A percentile compares a stretch with the other conserved stretches of the same genome.
phyloP scores from a whole-genome alignment of 495 filamentous ascomycete genomes.

The Xylaria curta region DNA sequence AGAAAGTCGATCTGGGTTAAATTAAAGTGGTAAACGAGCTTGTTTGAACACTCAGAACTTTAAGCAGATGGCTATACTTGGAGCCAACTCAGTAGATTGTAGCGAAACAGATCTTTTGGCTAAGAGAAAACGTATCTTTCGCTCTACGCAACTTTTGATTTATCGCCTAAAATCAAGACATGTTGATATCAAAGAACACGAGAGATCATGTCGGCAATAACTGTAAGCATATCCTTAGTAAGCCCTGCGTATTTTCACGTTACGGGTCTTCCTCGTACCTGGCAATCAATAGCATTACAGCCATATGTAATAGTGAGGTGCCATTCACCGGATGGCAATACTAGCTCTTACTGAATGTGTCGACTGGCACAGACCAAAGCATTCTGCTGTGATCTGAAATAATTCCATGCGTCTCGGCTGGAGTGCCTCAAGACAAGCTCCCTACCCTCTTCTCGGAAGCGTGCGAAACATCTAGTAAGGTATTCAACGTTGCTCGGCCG shows the following conservation, averaged over 20 bases:
- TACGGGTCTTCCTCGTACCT: not conserved
- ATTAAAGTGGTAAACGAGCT: not conserved
- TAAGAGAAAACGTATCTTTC: not conserved
- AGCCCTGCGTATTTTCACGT: not conserved
- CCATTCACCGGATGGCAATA: not conserved
- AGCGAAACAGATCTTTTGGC: not conserved
- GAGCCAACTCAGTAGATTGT: not conserved
- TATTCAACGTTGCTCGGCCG: constrained; percentile 14
- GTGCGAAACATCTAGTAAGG: constrained; percentile 5
- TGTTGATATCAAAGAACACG: not conserved
- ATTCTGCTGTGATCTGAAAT: constrained; percentile 1
- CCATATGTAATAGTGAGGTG: not conserved
- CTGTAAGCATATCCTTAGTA: not conserved
- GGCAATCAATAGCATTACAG: not conserved
- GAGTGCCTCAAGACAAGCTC: constrained; percentile 1
- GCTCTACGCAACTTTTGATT: not conserved
- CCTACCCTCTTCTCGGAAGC: constrained; percentile 8
- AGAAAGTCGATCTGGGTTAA: not conserved
- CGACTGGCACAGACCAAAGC: constrained; percentile 3
- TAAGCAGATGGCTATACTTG: not conserved
- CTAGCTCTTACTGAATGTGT: not conserved
- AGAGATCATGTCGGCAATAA: not conserved
- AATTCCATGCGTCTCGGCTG: constrained; percentile 3
- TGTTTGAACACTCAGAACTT: not conserved
- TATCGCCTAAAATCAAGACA: not conserved